These are phyloP conservation scores for Leonotis leonurus DNA, from an alignment of 257 asterid species.

Conservation along the genomic window DNA sequence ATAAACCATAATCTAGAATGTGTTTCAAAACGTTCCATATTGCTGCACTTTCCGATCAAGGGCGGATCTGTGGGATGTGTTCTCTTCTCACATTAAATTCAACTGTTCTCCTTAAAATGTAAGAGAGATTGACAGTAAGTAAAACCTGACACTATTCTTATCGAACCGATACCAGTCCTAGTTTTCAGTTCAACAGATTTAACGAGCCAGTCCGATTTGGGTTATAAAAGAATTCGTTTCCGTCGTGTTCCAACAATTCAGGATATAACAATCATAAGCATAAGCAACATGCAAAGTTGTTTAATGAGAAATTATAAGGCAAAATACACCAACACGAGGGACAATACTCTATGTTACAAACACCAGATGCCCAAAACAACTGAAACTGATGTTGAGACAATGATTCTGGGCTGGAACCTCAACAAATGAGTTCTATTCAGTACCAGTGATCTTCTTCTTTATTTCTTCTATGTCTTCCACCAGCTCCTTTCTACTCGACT, in stretches of 20 bases:
- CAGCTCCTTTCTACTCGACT: conserved; percentile 89
- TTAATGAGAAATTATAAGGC: background rate
- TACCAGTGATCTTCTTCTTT: conserved; percentile 90
- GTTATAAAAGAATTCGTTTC: no score
- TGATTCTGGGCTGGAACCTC: background rate
- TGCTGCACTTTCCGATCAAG: no score
- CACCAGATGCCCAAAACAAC: conserved; percentile 13
- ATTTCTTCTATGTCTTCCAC: conserved; percentile 67
- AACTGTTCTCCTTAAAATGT: no score
- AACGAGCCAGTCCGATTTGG: no score
- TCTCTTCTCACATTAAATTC: no score
- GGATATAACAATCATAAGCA: background rate
- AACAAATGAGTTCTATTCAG: conserved; percentile 32
- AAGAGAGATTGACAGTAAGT: no score
- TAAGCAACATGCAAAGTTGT: conserved; percentile 5
- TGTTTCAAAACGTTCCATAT: no score
- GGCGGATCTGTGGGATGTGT: no score
- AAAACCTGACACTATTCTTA: no score
- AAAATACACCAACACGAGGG: background rate
- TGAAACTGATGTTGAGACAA: background rate
- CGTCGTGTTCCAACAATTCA: background rate
- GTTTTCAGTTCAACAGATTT: no score
- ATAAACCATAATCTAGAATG: no score
- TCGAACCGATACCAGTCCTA: no score
- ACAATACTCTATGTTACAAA: conserved; percentile 20